Evolutionary conservation across 2,329 filamentous ascomycete species (phyloP).

Genomic region (Curvularia verruculosa): DNA sequence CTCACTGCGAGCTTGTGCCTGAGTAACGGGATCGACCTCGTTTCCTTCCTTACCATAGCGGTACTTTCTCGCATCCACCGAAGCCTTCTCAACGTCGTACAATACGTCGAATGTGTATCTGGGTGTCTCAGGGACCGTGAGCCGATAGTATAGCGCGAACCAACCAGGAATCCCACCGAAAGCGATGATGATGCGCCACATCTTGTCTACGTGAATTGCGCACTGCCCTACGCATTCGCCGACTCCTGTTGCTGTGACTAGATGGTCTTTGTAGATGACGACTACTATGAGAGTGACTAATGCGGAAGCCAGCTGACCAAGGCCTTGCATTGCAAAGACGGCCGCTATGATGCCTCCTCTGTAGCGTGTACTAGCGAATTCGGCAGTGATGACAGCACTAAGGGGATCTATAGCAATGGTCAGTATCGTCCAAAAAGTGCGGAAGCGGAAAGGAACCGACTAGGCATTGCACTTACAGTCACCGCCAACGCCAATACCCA

Average conservation of each 20-base stretch:
- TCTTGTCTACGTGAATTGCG: slow-evolving; percentile 77
- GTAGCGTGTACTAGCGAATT: slow-evolving; percentile 87
- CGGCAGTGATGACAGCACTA: slow-evolving; percentile 82
- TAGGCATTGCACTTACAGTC: slow-evolving; percentile 48
- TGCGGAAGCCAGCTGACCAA: slow-evolving; percentile 78
- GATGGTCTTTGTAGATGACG: slow-evolving; percentile 70
- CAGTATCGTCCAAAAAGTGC: background rate
- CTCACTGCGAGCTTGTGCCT: slow-evolving; percentile 59
- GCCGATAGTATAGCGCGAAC: slow-evolving; percentile 82
- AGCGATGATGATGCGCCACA: slow-evolving; percentile 83
- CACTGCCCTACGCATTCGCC: slow-evolving; percentile 68
- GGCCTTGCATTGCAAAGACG: slow-evolving; percentile 86
- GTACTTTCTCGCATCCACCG: slow-evolving; percentile 75
- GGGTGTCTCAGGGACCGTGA: slow-evolving; percentile 86
- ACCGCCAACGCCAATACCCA: slow-evolving; percentile 46
- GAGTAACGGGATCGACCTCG: slow-evolving; percentile 68
- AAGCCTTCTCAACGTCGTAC: slow-evolving; percentile 67
- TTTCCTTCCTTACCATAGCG: slow-evolving; percentile 66
- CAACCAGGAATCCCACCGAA: slow-evolving; percentile 81
- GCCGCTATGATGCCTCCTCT: slow-evolving; percentile 85
- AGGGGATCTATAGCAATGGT: slow-evolving; percentile 62
- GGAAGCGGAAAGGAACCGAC: background rate
- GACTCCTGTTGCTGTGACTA: slow-evolving; percentile 59
- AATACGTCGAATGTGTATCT: slow-evolving; percentile 86
- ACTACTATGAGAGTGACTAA: slow-evolving; percentile 77